These are phyloP conservation scores for Aspergillus fumigatiaffinis DNA, from an alignment of 2,329 filamentous ascomycete species.

Conservation along the genomic window DNA sequence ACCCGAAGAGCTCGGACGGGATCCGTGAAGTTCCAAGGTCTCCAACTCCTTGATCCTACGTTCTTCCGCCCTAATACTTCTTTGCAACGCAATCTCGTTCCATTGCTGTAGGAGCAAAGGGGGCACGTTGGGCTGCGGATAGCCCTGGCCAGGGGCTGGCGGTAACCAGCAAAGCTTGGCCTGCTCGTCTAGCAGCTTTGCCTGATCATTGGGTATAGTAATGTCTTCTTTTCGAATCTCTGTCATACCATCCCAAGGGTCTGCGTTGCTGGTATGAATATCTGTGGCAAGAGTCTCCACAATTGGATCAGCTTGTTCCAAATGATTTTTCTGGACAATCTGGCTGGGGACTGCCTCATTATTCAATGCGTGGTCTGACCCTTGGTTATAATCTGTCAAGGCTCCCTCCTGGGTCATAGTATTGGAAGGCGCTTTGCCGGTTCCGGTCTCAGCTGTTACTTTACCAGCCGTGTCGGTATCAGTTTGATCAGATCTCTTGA, in stretches of 20 bases:
- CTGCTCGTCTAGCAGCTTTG: conserved; percentile 43
- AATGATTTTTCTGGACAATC: background rate
- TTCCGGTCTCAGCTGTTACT: background rate
- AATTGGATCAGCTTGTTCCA: background rate
- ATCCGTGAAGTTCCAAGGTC: background rate
- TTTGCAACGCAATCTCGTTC: conserved; percentile 27
- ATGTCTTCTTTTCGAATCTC: conserved; percentile 42
- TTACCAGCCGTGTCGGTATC: background rate
- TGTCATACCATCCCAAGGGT: conserved; percentile 31
- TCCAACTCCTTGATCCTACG: background rate
- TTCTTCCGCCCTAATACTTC: conserved; percentile 4
- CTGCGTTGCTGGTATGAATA: background rate
- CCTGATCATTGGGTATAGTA: conserved; percentile 48
- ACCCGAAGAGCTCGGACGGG: background rate
- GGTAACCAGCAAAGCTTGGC: conserved; percentile 38
- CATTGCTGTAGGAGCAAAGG: conserved; percentile 32
- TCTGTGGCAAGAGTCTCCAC: background rate
- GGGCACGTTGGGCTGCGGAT: conserved; percentile 33
- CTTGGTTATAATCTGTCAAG: background rate
- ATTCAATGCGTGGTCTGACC: background rate
- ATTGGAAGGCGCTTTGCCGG: background rate
- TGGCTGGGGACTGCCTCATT: background rate
- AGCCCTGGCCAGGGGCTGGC: conserved; percentile 23
- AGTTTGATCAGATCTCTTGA: background rate
- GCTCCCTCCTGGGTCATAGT: background rate